A percentile compares a stretch with the other conserved stretches of the same genome.
phyloP scores from a whole-genome alignment of 75 land plant genomes.

The Sequoia sempervirens region DNA sequence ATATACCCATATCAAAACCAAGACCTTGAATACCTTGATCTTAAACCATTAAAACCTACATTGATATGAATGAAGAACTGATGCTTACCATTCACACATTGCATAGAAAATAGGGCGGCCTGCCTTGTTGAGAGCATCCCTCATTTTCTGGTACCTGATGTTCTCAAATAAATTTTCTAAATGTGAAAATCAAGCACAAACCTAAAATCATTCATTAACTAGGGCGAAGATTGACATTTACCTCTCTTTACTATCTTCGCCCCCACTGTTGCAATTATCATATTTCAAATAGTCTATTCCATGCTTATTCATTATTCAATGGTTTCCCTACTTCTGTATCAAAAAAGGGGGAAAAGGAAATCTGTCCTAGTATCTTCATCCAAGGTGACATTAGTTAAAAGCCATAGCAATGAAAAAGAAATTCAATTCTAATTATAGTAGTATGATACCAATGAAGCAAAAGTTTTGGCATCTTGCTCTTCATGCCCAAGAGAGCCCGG shows the following conservation, averaged over 20 bases:
- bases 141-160: constrained; percentile 71
- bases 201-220: not conserved
- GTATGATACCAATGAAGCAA: constrained; percentile 70
- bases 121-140: constrained; percentile 55
- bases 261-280: constrained; percentile 71
- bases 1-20: not conserved
- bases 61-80: not conserved
- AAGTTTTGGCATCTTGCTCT: constrained; percentile 74
- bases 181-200: constrained; percentile 11
- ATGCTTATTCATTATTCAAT: constrained; percentile 21
- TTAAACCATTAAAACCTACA: not conserved
- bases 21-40: not conserved
- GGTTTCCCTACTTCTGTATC: too few species aligned
- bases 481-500: constrained; percentile 89
- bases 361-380: too few species aligned
- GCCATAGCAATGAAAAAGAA: not conserved
- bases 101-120: constrained; percentile 79
- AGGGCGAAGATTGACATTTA: not conserved
- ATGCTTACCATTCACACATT: constrained; percentile 75
- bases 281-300: constrained; percentile 90
- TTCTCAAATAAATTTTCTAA: constrained; percentile 9
- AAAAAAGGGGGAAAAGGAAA: too few species aligned
- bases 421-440: not conserved
- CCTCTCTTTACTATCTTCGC: constrained; percentile 39
- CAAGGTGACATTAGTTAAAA: not conserved